These are phyloP conservation scores for Tremella mesenterica DNA, from an alignment of 768 basidiomycete species.

Conservation along the genomic window DNA sequence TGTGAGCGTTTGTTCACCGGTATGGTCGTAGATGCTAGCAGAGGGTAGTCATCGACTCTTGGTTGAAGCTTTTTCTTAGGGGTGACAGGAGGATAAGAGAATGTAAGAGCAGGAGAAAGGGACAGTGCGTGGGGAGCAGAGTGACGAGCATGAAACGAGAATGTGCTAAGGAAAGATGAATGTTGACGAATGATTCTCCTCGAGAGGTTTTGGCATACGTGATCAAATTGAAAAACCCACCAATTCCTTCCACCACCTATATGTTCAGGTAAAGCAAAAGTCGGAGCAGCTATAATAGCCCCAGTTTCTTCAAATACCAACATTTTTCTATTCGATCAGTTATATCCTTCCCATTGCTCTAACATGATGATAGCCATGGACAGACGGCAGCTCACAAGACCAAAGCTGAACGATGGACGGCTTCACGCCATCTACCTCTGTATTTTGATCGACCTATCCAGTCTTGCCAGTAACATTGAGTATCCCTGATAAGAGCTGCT, in stretches of 20 bases:
- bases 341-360: background rate
- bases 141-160: too few relatives aligned
- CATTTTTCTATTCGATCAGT: conserved; percentile 53
- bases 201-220: too few relatives aligned
- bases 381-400: conserved; percentile 50
- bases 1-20: background rate
- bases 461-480: conserved; percentile 71
- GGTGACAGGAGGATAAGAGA: too few relatives aligned
- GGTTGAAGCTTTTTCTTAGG: too few relatives aligned
- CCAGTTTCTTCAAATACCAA: conserved; percentile 87
- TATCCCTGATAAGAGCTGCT: conserved; percentile 49
- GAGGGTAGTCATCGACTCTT: too few relatives aligned
- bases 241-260: conserved; percentile 86
- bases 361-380: background rate
- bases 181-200: too few relatives aligned
- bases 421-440: conserved; percentile 88
- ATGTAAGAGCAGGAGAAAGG: too few relatives aligned
- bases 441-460: conserved; percentile 90
- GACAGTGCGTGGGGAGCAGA: too few relatives aligned
- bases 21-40: background rate
- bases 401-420: conserved; percentile 84
- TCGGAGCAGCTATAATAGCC: conserved; percentile 88
- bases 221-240: conserved; percentile 45
- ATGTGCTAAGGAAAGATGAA: too few relatives aligned
- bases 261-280: conserved; percentile 85